Evolutionary conservation across 768 basidiomycete species (phyloP).

Genomic region (Rhodotorula paludigena): DNA sequence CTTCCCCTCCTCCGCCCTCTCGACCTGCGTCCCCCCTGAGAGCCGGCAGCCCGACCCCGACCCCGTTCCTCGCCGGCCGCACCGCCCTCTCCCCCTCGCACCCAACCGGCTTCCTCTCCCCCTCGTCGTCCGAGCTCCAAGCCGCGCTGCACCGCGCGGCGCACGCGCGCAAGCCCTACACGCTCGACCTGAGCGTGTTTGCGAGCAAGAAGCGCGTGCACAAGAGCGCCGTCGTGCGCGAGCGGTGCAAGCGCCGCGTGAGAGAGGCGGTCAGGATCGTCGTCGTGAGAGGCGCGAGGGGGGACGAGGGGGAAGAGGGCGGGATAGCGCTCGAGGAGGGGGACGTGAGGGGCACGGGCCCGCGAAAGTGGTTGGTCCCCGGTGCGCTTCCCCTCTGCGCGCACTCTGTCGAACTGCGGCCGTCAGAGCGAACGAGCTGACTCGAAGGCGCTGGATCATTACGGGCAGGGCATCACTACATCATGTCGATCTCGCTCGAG

Average conservation of each 20-base stretch:
- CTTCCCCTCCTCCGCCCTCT: not conserved
- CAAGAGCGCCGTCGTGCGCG: conserved; percentile 26
- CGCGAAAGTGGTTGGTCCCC: conserved; percentile 23
- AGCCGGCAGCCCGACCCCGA: not conserved
- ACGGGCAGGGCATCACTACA: conserved; percentile 21
- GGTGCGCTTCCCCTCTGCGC: not conserved
- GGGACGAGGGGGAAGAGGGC: not conserved
- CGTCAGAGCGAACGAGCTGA: not conserved
- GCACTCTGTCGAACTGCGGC: too few relatives aligned
- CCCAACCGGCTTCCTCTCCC: conserved; percentile 3
- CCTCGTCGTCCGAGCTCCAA: not conserved
- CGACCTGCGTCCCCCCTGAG: not conserved
- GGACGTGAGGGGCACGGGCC: conserved; percentile 12
- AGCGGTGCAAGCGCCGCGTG: conserved; percentile 24
- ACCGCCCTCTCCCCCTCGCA: not conserved
- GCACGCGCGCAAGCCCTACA: conserved; percentile 17
- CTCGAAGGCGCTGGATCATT: accelerated
- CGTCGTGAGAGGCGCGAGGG: conserved; percentile 13
- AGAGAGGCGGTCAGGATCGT: conserved; percentile 31
- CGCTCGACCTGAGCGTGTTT: conserved; percentile 30
- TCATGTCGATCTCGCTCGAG: conserved; percentile 22
- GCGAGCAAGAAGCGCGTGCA: conserved; percentile 33
- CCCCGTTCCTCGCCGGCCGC: not conserved
- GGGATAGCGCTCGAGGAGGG: conserved; percentile 4
- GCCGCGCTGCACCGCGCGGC: not conserved